phyloP scores from a whole-genome alignment of 306 rosid species.

The Coriaria nepalensis region DNA sequence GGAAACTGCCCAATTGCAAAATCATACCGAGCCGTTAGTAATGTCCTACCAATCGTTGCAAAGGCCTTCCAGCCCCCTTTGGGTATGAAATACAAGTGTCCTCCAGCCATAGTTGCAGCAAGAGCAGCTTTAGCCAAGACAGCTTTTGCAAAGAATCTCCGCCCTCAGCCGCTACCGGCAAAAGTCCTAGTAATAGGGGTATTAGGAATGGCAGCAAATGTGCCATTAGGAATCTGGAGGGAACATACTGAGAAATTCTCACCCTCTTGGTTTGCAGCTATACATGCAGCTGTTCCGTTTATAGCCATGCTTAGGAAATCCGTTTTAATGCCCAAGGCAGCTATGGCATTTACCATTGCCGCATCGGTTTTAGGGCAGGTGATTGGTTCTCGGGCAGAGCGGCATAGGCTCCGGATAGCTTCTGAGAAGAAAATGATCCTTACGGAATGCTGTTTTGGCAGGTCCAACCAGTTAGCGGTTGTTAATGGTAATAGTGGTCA shows the following conservation, averaged over 20 bases:
- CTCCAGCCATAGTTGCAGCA: conserved; percentile 69
- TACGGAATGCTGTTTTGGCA: conserved; percentile 23
- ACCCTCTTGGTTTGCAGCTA: conserved; percentile 85
- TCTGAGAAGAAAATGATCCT: conserved; percentile 30
- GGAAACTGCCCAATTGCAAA: conserved; percentile 94
- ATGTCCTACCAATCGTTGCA: conserved; percentile 77
- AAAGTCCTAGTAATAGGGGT: conserved; percentile 82
- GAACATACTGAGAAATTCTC: conserved; percentile 95
- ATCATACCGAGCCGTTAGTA: conserved; percentile 83
- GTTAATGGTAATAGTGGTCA: conserved; percentile 30
- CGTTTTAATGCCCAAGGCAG: conserved; percentile 85
- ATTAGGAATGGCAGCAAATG: conserved; percentile 93
- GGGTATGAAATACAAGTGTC: conserved; percentile 68
- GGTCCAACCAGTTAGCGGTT: conserved; percentile 24
- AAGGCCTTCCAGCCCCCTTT: conserved; percentile 77
- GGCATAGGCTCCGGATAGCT: conserved; percentile 47
- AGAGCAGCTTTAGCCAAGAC: conserved; percentile 85
- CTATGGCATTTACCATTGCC: conserved; percentile 94
- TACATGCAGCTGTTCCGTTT: conserved; percentile 98
- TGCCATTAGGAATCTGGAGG: conserved; percentile 91
- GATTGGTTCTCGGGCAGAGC: conserved; percentile 89
- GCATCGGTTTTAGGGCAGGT: conserved; percentile 88
- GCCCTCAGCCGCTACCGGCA: conserved; percentile 82
- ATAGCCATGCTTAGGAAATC: conserved; percentile 90
- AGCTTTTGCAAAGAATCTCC: conserved; percentile 87